phyloP scores from a whole-genome alignment of 2,329 filamentous ascomycete species.

The Dendryphion nanum region DNA sequence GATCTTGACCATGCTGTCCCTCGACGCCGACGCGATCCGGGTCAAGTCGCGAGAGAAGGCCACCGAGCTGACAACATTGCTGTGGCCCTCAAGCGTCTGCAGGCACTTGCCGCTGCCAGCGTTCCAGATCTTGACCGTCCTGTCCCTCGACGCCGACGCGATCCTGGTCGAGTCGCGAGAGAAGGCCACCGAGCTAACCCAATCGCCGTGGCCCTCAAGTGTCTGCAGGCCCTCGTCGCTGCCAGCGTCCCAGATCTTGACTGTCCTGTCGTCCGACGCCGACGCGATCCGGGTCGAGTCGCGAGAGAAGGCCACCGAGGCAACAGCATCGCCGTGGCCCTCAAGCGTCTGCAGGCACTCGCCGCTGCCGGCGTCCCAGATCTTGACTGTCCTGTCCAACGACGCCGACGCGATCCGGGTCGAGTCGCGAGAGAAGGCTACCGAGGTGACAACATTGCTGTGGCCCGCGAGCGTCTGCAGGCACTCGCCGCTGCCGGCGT shows the following conservation, averaged over 20 bases:
- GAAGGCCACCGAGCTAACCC: background rate
- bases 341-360: constrained; percentile 13
- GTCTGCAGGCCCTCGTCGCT: constrained; percentile 12
- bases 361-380: constrained; percentile 38
- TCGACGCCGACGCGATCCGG: constrained; percentile 3
- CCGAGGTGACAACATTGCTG: background rate
- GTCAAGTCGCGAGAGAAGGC: constrained; percentile 1
- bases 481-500: constrained; percentile 11
- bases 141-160: constrained; percentile 7
- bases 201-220: constrained; percentile 8
- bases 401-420: constrained; percentile 10
- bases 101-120: constrained; percentile 5
- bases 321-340: constrained; percentile 67
- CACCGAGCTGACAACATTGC: background rate
- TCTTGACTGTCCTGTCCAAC: constrained; percentile 11
- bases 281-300: constrained; percentile 17
- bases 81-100: constrained; percentile 16
- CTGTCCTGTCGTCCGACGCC: constrained; percentile 13
- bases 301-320: constrained; percentile 20
- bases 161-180: constrained; percentile 2
- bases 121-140: constrained; percentile 17
- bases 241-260: constrained; percentile 16
- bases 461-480: constrained; percentile 13
- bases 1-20: constrained; percentile 5
- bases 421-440: constrained; percentile 1